Evolutionary conservation across 495 filamentous ascomycete genomes (phyloP).

Genomic region (Staphylotrichum tortipilum): DNA sequence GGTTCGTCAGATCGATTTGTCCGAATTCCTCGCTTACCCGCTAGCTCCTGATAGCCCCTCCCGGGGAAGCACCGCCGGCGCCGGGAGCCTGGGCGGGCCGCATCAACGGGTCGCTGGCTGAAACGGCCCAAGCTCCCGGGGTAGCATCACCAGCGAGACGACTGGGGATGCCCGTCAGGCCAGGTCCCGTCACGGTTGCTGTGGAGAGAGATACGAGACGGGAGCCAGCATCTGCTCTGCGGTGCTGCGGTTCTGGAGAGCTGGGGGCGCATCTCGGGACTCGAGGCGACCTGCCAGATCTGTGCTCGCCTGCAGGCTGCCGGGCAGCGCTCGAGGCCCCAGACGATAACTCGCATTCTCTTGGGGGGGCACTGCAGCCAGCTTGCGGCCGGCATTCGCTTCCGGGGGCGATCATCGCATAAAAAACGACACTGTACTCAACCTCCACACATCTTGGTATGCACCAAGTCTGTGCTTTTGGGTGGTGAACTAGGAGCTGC

Average conservation of each 20-base stretch:
- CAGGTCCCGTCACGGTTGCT: no score
- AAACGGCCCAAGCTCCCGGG: neutral
- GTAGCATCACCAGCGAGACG: neutral
- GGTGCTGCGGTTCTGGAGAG: no score
- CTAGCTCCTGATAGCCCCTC: neutral
- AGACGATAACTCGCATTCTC: slow-evolving; percentile 2
- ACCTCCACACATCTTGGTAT: no score
- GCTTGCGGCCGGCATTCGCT: neutral
- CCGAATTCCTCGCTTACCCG: neutral
- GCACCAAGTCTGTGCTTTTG: no score
- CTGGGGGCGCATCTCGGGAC: no score
- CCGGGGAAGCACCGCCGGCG: neutral
- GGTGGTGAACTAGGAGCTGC: no score
- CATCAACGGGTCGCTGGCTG: slow-evolving; percentile 1
- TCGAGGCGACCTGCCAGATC: slow-evolving; percentile 1
- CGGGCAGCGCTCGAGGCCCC: neutral
- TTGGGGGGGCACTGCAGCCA: no score
- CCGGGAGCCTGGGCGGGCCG: slow-evolving; percentile 2
- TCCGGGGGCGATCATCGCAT: neutral
- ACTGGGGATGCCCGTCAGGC: no score
- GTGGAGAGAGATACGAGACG: no score
- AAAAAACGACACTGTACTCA: no score
- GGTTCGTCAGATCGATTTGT: neutral
- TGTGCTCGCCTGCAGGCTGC: slow-evolving; percentile 1
- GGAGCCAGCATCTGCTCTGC: neutral